Base-by-base conservation (phyloP, 1,139 yeast species). In the Saccharomyces pastorianus region DNA sequence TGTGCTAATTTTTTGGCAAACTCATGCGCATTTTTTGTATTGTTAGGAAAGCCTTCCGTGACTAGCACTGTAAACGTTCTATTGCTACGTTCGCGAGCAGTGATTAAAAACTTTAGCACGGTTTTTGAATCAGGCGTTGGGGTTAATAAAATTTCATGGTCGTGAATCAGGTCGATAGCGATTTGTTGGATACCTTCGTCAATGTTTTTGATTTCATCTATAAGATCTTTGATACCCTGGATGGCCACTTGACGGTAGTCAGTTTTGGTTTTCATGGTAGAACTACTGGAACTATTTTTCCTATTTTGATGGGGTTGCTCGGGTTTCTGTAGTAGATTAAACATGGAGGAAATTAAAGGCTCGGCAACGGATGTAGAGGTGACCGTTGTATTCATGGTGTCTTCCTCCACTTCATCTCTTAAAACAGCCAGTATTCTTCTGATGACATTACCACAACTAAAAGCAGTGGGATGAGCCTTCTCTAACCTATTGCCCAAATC, bases 51-150 rank as follows among this genome's bases (percentile, higher is more conserved):
- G 56, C 85, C 85, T 70, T 95, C 99, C 1, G 97, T 88, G 34
- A 93, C 95, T 57, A 93, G 75, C 11, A 95, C 99, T 0, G 96
- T 86, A 70, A 95, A 93, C 65, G 83, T 86, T 74, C 98, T 84
- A 73, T 91, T 91, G 42, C 68, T 67, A 46, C 71, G 65, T 58
- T 85, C 80, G 59, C 96, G 82, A 4, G 98, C 97, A 64, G 88
- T 85, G 56, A 90, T 76, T 58, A 95, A 74, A 65, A 95, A 93
- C 62, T 89, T 88, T 59, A 89, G 76, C 14, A 95, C 96, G 0
- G 99, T 93, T 55, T 83, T 83, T 0, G 96, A 89, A 49, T 84
- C 89, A 2, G 98, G 97, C 0, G 98, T 90, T 9, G 98, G 97
- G 0, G 97, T 89, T 54, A 95, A 76, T 52, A 95, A 75, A 26